phyloP scores from a whole-genome alignment of 2,329 filamentous ascomycete genomes.

The Beauveria sp. region DNA sequence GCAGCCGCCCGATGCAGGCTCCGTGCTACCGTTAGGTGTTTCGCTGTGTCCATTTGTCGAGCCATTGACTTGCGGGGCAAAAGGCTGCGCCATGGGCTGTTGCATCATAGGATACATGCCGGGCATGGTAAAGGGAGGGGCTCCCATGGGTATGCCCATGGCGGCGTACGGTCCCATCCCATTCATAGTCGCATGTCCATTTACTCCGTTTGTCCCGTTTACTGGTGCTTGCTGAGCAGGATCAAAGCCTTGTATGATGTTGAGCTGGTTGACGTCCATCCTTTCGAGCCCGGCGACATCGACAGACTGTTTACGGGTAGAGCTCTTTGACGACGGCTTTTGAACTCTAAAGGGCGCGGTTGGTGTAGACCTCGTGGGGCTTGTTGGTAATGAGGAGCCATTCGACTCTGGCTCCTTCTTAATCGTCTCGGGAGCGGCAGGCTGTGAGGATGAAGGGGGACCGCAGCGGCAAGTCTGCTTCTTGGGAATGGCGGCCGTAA shows the following conservation, averaged over 20 bases:
- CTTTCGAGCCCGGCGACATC: conserved; percentile 41
- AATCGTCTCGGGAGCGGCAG: conserved; percentile 16
- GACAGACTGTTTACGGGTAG: conserved; percentile 40
- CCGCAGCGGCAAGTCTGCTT: conserved; percentile 50
- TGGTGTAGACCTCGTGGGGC: conserved; percentile 23
- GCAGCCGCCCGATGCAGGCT: conserved; percentile 16
- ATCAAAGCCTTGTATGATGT: conserved; percentile 33
- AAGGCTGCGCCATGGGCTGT: conserved; percentile 21
- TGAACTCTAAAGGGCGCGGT: conserved; percentile 36
- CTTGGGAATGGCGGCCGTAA: conserved; percentile 57
- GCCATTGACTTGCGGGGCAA: conserved; percentile 16
- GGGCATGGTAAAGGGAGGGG: conserved; percentile 18
- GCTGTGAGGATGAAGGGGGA: conserved; percentile 17
- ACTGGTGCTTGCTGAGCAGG: conserved; percentile 18
- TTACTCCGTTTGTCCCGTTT: conserved; percentile 10
- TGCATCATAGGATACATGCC: conserved; percentile 27
- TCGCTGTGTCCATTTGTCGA: conserved; percentile 19
- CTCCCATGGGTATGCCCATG: conserved; percentile 21
- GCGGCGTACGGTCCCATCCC: conserved; percentile 21
- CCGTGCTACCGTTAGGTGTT: neutral
- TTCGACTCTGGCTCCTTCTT: conserved; percentile 20
- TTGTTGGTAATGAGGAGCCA: conserved; percentile 21
- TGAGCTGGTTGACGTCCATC: conserved; percentile 46
- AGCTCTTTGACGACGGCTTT: conserved; percentile 32
- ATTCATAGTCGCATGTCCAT: conserved; percentile 13